Evolutionary conservation across 1,284 basidiomycete species (phyloP).

Genomic region (Ceratobasidium sp.): DNA sequence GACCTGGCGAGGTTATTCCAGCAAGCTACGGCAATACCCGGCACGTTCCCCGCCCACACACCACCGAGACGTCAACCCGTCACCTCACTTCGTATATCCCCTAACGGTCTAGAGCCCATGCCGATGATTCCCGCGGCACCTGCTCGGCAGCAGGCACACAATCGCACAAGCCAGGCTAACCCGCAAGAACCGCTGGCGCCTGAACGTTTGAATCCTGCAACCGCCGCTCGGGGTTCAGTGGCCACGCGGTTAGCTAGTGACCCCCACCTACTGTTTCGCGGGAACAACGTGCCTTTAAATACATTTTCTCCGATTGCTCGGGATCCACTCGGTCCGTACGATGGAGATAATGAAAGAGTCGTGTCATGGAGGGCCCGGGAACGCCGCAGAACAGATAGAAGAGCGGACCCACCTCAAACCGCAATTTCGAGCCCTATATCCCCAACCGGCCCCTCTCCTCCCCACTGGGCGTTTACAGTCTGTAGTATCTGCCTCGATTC

Average conservation of each 20-base stretch:
- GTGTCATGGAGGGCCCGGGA: not conserved
- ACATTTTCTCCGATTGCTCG: not conserved
- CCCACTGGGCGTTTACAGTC: not conserved
- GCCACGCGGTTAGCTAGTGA: not conserved
- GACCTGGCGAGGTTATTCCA: too few species aligned
- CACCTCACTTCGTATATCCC: too few species aligned
- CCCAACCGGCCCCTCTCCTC: not conserved
- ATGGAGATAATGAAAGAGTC: not conserved
- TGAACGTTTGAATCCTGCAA: not conserved
- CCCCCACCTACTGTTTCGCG: conserved; percentile 5
- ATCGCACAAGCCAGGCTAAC: not conserved
- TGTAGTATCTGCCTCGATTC: conserved; percentile 23
- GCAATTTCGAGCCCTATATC: not conserved
- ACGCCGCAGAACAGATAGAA: not conserved
- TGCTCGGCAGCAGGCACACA: not conserved
- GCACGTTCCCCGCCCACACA: too few species aligned
- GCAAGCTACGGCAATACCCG: too few species aligned
- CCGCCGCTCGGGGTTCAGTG: not conserved
- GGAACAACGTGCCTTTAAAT: not conserved
- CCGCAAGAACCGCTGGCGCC: not conserved
- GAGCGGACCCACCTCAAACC: not conserved
- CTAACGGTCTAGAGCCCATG: too few species aligned
- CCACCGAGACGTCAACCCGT: too few species aligned
- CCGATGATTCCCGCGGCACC: too few species aligned
- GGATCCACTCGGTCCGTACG: not conserved